Evolutionary conservation across 1,284 basidiomycete genomes (phyloP).

Genomic region (Irpex lacteus): DNA sequence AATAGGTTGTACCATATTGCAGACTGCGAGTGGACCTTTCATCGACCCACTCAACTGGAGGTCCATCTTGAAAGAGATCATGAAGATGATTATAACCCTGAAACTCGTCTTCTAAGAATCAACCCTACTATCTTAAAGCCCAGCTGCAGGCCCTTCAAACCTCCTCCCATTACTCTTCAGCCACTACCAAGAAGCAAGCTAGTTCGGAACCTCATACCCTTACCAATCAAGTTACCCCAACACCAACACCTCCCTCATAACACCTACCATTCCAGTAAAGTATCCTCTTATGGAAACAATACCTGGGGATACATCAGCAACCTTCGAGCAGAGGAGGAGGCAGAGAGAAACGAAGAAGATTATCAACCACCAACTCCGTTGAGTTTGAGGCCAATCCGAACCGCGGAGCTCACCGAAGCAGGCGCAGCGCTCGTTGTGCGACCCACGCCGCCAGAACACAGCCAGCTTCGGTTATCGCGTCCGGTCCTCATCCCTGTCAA

Average conservation of each 20-base stretch:
- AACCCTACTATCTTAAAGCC: background rate
- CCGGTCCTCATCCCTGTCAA: background rate
- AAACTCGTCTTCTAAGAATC: background rate
- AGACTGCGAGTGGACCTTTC: slow-evolving; percentile 1
- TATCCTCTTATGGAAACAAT: background rate
- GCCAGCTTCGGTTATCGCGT: background rate
- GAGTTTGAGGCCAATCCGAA: background rate
- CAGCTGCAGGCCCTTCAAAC: background rate
- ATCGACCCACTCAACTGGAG: background rate
- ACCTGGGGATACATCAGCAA: background rate
- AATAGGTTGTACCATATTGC: background rate
- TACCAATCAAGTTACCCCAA: background rate
- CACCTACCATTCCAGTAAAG: background rate
- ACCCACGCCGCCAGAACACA: background rate
- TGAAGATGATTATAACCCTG: background rate
- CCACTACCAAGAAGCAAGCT: background rate
- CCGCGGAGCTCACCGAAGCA: background rate
- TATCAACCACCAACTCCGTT: background rate
- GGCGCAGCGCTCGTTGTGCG: background rate
- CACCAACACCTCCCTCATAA: background rate
- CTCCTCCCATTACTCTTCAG: background rate
- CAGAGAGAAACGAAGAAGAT: background rate
- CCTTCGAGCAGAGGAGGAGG: background rate
- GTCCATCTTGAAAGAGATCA: background rate
- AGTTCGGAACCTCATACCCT: background rate